Evolutionary conservation across 768 basidiomycete genomes (phyloP), one percentile per base, ranked within the genome.

Genomic region (Tulasnella sp.): DNA sequence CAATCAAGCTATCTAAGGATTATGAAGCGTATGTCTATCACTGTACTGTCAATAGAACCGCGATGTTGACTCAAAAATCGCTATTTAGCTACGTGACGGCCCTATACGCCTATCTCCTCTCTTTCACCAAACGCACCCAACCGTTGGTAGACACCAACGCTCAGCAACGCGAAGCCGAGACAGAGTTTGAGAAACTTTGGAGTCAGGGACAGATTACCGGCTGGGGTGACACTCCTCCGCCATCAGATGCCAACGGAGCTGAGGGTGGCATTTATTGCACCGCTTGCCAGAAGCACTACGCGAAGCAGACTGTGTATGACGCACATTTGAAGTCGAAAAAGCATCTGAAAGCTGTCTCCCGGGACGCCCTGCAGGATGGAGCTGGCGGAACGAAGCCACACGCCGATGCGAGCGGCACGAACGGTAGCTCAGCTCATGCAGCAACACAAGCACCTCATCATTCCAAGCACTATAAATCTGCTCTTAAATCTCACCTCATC

Each of bases 221-320:
- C 0, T 98, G 94, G 96, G 80, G 81, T 63, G 62, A 68, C 21
- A 79, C 76, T 44, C 56, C 66, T 15, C 71, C 63, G 24, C 73
- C 71, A 30, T 67, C 66, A 15, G 81, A 79, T 63, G 64, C 64
- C 48, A 80, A 77, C 65, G 81, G 77, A 52, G 71, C 61, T 15
- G 73, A 67, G n/a, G 84, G 73, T 38, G 81, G 92, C 2, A 88
- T 97, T 50, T 98, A 94, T 94, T 98, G 93, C 74, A 74, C 84
- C 41, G 84, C 91, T 45, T 96, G 92, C 69, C 92, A 97, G 72
- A 96, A 93, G 69, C 75, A 80, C 59, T 98, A 98, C 71, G 81
- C 93, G 11, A 99, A 97, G 70, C 90, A 97, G 70, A 97, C 96
- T 0, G 96, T 99, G 8, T 99, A 92, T 69, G 89, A 96, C 62